Evolutionary conservation across 257 asterid species (phyloP).

Genomic region (Buddleja alternifolia): DNA sequence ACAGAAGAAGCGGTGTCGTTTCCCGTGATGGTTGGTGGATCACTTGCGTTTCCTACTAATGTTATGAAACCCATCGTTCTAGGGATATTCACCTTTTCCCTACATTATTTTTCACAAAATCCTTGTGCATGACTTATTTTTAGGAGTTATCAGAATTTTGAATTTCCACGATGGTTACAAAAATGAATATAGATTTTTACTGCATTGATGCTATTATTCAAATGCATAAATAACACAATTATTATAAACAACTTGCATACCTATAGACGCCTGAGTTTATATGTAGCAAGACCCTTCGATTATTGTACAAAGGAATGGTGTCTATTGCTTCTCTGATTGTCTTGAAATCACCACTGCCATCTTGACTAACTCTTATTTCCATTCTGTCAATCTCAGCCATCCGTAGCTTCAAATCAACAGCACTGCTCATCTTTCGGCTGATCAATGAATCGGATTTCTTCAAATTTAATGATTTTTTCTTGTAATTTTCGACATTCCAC

Average conservation of each 20-base stretch:
- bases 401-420: conserved; percentile 39
- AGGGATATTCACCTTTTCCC: conserved; percentile 61
- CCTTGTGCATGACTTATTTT: no score
- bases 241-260: no score
- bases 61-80: conserved; percentile 49
- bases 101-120: conserved; percentile 13
- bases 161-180: no score
- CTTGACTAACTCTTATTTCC: conserved; percentile 50
- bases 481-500: conserved; percentile 41
- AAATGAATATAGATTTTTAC: no score
- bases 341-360: conserved; percentile 47
- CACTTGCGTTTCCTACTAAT: conserved; percentile 42
- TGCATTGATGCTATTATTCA: no score
- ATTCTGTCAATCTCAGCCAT: conserved; percentile 47
- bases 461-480: conserved; percentile 5
- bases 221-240: no score
- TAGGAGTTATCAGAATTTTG: no score
- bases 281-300: conserved; percentile 43
- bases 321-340: conserved; percentile 55
- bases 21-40: conserved; percentile 54
- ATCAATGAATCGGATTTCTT: not conserved
- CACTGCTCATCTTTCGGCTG: not conserved
- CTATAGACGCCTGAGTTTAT: conserved; percentile 59
- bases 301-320: conserved; percentile 46
- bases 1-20: conserved; percentile 55